Conservation (phyloP, 257 asterid genomes). For the Pogostemon cablin region DNA sequence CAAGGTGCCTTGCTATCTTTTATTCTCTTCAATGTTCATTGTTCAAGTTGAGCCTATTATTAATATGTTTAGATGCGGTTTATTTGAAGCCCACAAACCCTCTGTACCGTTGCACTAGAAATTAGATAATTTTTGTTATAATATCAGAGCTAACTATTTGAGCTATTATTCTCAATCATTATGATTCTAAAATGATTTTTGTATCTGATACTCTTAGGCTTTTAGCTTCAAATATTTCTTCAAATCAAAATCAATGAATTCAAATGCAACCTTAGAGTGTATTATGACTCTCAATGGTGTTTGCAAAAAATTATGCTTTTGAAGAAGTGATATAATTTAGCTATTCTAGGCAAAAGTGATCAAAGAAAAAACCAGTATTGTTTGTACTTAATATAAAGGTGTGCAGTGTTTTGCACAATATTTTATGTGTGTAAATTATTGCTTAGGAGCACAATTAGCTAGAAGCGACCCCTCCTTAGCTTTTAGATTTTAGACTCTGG, state of each 20-base stretch:
- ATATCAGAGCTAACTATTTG: neutral
- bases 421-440: no score
- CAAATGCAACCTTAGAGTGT: neutral
- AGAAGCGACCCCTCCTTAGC: no score
- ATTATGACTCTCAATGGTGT: constrained; percentile 6
- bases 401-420: no score
- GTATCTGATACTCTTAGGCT: neutral
- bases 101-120: neutral
- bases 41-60: constrained; percentile 7
- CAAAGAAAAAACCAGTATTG: no score
- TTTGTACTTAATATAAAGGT: no score
- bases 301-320: no score
- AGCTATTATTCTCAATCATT: neutral
- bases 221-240: neutral
- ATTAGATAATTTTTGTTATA: constrained; percentile 10
- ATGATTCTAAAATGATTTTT: neutral
- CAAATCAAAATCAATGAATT: neutral
- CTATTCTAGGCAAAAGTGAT: no score
- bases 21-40: constrained; percentile 4
- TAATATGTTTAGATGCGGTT: constrained; percentile 7
- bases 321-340: no score
- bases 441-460: no score
- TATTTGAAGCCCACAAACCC: neutral
- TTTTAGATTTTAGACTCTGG: no score
- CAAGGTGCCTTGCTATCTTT: constrained; percentile 41